Evolutionary conservation across 495 filamentous ascomycete species (phyloP).

Genomic region (Terfezia claveryi): DNA sequence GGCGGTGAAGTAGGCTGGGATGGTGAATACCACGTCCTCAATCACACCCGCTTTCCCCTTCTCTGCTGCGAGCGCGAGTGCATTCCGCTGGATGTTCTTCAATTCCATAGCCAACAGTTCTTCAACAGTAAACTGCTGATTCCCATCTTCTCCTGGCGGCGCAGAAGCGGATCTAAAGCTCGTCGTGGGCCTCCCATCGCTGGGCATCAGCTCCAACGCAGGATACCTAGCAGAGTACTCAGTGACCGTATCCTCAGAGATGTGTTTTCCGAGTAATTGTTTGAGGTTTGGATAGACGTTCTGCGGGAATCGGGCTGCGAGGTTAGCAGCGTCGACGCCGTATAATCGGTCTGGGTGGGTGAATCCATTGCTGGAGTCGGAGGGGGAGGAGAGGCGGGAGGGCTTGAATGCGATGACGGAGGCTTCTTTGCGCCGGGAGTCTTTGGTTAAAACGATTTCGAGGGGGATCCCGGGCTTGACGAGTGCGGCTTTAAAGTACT

Average conservation of each 20-base stretch:
- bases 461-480: constrained; percentile 97
- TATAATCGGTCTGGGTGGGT: constrained; percentile 74
- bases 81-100: too few species aligned
- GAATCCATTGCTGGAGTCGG: constrained; percentile 30
- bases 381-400: constrained; percentile 37
- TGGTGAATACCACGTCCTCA: too few species aligned
- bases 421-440: constrained; percentile 86
- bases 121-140: too few species aligned
- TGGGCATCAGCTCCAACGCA: neutral
- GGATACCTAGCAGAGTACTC: constrained; percentile 12
- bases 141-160: too few species aligned
- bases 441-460: constrained; percentile 96
- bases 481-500: constrained; percentile 88
- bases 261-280: neutral
- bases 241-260: neutral
- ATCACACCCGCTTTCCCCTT: too few species aligned
- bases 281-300: constrained; percentile 92
- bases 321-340: constrained; percentile 70
- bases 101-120: too few species aligned
- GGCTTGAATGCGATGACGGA: constrained; percentile 91
- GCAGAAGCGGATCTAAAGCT: constrained; percentile 50
- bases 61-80: too few species aligned
- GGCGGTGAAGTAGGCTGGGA: too few species aligned
- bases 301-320: constrained; percentile 68
- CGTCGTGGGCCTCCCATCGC: constrained; percentile 43